Percentiles rank a stretch among this genome's conserved stretches.
Evolutionary conservation across 345 rosid genomes (phyloP).

Genomic region (Salix brachista): DNA sequence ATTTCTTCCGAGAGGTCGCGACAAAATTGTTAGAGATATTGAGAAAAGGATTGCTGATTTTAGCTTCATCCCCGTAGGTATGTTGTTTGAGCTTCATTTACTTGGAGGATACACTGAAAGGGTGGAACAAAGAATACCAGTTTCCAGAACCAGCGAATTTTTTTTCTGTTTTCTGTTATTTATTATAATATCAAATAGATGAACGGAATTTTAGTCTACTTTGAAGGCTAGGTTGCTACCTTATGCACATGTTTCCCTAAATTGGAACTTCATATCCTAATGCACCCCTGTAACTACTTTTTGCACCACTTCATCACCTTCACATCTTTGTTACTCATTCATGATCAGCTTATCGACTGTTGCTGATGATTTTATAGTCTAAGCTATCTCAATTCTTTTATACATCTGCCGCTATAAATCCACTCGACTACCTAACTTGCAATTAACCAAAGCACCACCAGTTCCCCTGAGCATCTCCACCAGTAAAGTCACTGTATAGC

Average conservation of each 20-base stretch:
- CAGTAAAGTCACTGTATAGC: not conserved
- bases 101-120: not conserved
- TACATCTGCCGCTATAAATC: not conserved
- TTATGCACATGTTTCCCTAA: not conserved
- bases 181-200: not conserved
- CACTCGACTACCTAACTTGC: not conserved
- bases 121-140: not conserved
- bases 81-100: constrained; percentile 20
- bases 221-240: not conserved
- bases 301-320: not conserved
- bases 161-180: not conserved
- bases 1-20: constrained; percentile 72
- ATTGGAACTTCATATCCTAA: not conserved
- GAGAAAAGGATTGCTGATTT: constrained; percentile 90
- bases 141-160: not conserved
- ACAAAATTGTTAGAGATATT: constrained; percentile 62
- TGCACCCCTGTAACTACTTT: not conserved
- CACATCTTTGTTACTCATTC: not conserved
- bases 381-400: not conserved
- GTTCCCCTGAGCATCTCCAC: not conserved
- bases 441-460: not conserved
- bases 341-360: not conserved
- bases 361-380: not conserved
- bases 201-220: not conserved
- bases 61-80: constrained; percentile 83